Evolutionary conservation across 768 basidiomycete species (phyloP), one percentile per base, ranked within the genome.

Genomic region (Boletus patriciae): DNA sequence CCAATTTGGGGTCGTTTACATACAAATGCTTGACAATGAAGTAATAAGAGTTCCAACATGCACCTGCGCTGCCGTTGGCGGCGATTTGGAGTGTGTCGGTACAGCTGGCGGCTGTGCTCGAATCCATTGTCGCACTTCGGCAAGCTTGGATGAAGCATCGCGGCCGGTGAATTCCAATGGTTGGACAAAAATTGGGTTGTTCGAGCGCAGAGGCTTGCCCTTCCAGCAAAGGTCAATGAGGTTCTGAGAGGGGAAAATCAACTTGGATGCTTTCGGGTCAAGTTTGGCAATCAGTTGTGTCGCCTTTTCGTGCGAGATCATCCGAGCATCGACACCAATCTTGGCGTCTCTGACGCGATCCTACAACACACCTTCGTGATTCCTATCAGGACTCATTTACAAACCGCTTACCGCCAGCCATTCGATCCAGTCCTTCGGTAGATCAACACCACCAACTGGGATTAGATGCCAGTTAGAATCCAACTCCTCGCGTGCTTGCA

Each of bases 181-280:
- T 54, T 88, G 95, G n/a, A 85, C 73, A 67, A 81, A 90, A 19
- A 90, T 75, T 9, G 80, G 80, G 34, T 84, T 82, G 58, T 76
- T 81, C 10, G 89, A 83, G 56, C 89, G 87, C 4, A 74, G 49
- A 1, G 92, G 92, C 60, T 92, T 88, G 42, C 86, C 83, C 59
- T 82, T 83, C 92, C 94, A 94, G 42, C 87, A 75, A 3, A 88
- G 76, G 68, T 96, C 94, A 46, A 95, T 75, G 36, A 94, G 78
- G 70, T 96, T 96, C 69, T 90, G 84, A 9, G 88, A 82, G 0
- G 92, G 92, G 63, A 87, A 94, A n/a, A 87, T 78, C 57, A 95
- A 77, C 70, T 87, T 88, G 18, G 87, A 84, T 50, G 75, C 77
- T 50, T 79, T 78, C 42, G 74, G 38, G 19, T 70, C 70, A 10